These are phyloP conservation scores for Backusella macrospora DNA, from an alignment of 192 early-diverging fungal genomes.

Conservation along the genomic window DNA sequence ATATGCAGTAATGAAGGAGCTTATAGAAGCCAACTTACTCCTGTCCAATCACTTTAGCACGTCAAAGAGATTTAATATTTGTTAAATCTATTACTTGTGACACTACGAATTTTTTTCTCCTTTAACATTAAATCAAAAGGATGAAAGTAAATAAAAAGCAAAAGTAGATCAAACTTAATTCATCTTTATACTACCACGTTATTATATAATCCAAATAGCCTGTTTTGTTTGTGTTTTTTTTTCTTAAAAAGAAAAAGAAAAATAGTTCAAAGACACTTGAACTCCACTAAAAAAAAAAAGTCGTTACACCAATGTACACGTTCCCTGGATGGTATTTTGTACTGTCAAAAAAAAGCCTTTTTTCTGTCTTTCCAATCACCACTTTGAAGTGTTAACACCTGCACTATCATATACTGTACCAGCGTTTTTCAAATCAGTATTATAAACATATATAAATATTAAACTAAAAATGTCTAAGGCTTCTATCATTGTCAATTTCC, in stretches of 20 bases:
- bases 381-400: neutral
- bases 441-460: neutral
- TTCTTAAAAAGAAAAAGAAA: too few relatives aligned
- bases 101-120: neutral
- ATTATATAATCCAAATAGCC: too few relatives aligned
- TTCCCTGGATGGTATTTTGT: neutral
- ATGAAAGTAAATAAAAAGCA: neutral
- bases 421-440: neutral
- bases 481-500: neutral
- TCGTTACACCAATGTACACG: neutral
- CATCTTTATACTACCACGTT: too few relatives aligned
- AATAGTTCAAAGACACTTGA: too few relatives aligned
- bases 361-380: neutral
- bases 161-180: too few relatives aligned
- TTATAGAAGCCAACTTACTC: neutral
- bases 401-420: neutral
- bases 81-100: neutral
- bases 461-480: neutral
- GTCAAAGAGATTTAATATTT: slow-evolving; percentile 2
- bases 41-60: slow-evolving; percentile 1
- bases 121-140: neutral
- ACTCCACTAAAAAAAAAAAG: neutral
- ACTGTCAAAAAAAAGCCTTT: slow-evolving; percentile 8
- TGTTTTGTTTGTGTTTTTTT: too few relatives aligned
- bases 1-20: neutral